Evolutionary conservation across 495 filamentous ascomycete genomes (phyloP), one percentile per base, ranked within the genome.

Genomic region (Aspergillus indologenus): DNA sequence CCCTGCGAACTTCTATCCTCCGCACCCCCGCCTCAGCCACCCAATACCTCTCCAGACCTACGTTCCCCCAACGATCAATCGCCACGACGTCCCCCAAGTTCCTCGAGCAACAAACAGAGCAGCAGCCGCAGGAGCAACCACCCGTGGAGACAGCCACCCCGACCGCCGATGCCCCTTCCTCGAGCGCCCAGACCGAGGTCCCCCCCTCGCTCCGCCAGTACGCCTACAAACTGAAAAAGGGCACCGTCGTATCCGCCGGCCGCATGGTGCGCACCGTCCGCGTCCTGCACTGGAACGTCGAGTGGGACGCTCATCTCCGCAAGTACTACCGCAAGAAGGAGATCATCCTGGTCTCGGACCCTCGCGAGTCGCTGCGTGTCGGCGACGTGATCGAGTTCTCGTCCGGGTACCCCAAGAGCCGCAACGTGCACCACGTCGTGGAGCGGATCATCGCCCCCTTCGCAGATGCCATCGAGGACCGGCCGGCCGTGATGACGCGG

Each of bases 321-420:
- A 80, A 80, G 64, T 65, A 57, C 53, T 80, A 76, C 68, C 71
- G 68, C 11, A 69, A 76, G 61, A 67, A 68, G 44, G 72, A 70
- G 26, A 66, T 62, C 17, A 74, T 67, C 71, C 80, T 92, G 34
- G 90, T 92, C 17, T 83, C 89, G 68, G 90, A 95, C 76, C 90
- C 90, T 7, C 73, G 70, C 67, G 83, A 87, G 76, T 91, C 88
- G 15, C 77, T 91, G 51, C 83, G 86, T 55, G 76, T 81, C 49
- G 90, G 90, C 66, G 90, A 95, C 71, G 83, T 93, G 15, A 85
- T 95, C n/a, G 83, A 86, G 69, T 89, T 94, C 67, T 82, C 82
- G 20, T 81, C 85, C 20, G 86, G 86, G 45, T 85, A 75, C 66
- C 83, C 86, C 17, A 80, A 81, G 57, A 82, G 81, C 60, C 85